Percentiles rank a stretch among this genome's conserved stretches.
phyloP scores from a whole-genome alignment of 2,329 filamentous ascomycete species.

The Fusarium sp. region DNA sequence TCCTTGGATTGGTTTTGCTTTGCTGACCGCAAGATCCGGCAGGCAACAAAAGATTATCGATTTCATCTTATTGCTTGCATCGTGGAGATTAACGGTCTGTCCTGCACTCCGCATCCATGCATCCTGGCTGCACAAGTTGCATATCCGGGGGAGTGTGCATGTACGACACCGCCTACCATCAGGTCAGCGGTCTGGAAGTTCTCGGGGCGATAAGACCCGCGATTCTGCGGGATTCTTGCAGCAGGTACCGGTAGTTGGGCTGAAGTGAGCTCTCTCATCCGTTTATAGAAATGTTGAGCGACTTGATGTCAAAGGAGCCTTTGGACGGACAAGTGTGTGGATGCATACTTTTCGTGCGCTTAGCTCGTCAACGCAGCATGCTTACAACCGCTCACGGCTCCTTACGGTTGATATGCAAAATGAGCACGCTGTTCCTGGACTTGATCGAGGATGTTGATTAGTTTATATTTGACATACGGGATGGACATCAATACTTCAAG shows the following conservation, averaged over 20 bases:
- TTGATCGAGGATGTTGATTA: neutral
- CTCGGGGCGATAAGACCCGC: slow-evolving; percentile 22
- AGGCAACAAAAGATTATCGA: slow-evolving; percentile 12
- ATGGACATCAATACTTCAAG: no score
- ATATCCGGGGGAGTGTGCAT: slow-evolving; percentile 19
- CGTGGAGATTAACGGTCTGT: slow-evolving; percentile 22
- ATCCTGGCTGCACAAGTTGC: slow-evolving; percentile 21
- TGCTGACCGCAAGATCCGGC: slow-evolving; percentile 26
- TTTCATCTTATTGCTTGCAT: slow-evolving; percentile 25
- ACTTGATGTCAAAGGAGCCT: neutral
- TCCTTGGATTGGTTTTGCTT: slow-evolving; percentile 1
- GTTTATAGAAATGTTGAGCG: neutral
- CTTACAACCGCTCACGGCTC: neutral
- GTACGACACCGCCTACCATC: slow-evolving; percentile 12
- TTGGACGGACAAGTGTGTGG: neutral
- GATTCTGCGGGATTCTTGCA: neutral
- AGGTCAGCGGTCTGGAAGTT: slow-evolving; percentile 34
- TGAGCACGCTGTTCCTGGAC: neutral
- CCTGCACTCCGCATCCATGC: slow-evolving; percentile 24
- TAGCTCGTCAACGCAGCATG: slow-evolving; percentile 2
- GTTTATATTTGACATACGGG: neutral
- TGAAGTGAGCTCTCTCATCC: neutral
- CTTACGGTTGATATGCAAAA: neutral
- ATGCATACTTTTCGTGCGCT: slow-evolving; percentile 1
- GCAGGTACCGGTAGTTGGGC: neutral